Base-by-base conservation (phyloP, 371 early-diverging fungal genomes). In the Saksenaea oblongispora region DNA sequence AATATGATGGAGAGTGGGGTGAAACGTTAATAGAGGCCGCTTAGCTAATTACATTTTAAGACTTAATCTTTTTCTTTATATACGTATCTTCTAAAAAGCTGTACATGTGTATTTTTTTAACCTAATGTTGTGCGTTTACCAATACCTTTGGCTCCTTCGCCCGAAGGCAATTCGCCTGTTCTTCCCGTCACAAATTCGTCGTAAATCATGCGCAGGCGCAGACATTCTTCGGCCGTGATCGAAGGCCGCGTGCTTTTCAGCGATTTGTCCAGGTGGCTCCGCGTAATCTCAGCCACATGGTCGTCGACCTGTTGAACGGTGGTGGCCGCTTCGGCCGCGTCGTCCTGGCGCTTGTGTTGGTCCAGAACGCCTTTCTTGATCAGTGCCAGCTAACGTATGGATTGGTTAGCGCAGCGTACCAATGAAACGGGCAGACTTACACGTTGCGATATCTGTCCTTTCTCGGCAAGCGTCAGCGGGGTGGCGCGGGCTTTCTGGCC, bases 121-220 rank as follows among this genome's bases (percentile, higher is more conserved):
- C 86, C 87, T 17, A 89, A 66, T 0, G 89, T 89, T 9, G 87
- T 75, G 14, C 89, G 78, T 70, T 87, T 84, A 5, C 89, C 89
- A 60, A 87, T 74, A 24, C 86, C 89, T 63, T 89, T 85, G 39
- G 80, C 85, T n/a, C 84, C 85, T 64, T 85, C 86, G 1, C 89
- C 89, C 28, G 79, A 83, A 13, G 86, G 83, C 75, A 89, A 73
- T 64, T 88, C 88, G 31, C 89, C 89, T 5, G 84, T 87, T 41
- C 88, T 76, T 22, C 87, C 89, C 7, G 86, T 86, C 39, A 89
- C 75, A 71, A 89, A 89, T 68, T 87, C 89, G 58, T 84, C 72
- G 56, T 89, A 89, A 26, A 91, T 88, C 35, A 72, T 64, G 28
- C 82, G 71, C 28, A 91, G 73, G 56, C 89, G 72, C 35, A 66